A percentile compares a stretch with the other conserved stretches of the same genome.
These are phyloP conservation scores for Beverwykella pulmonaria DNA, from an alignment of 495 filamentous ascomycete species.

Conservation along the genomic window DNA sequence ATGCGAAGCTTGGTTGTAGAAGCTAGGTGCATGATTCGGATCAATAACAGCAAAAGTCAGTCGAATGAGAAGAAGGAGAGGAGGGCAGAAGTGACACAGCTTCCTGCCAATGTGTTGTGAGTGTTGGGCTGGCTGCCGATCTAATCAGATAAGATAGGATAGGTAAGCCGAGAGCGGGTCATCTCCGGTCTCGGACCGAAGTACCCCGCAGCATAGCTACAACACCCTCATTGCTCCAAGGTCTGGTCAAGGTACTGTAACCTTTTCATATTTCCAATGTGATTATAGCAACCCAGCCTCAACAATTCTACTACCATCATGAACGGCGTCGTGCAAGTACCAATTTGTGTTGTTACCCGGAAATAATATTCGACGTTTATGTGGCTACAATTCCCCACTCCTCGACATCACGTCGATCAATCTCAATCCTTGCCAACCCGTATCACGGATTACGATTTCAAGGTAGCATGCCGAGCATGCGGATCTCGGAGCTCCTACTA, in stretches of 20 bases:
- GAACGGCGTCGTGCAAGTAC: too few species aligned
- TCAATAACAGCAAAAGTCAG: not conserved
- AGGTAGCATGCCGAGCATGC: not conserved
- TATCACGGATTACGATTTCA: not conserved
- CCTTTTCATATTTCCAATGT: too few species aligned
- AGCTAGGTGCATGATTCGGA: not conserved
- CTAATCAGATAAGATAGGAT: slow-evolving; percentile 10
- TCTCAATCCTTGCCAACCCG: not conserved
- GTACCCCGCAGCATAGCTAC: not conserved
- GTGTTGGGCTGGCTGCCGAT: not conserved
- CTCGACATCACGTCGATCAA: not conserved
- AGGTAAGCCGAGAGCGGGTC: not conserved
- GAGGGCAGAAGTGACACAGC: not conserved
- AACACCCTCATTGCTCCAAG: not conserved
- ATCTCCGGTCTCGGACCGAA: slow-evolving; percentile 18
- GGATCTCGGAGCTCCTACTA: not conserved
- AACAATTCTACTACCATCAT: too few species aligned
- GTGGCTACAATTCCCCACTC: not conserved
- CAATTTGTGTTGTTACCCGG: too few species aligned
- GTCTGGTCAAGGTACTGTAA: not conserved
- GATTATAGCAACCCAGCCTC: too few species aligned
- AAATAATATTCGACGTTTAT: too few species aligned
- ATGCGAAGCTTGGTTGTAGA: slow-evolving; percentile 28
- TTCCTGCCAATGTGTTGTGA: not conserved
- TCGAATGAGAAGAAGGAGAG: not conserved